Evolutionary conservation across 2,329 filamentous ascomycete genomes (phyloP), one percentile per base, ranked within the genome.

Genomic region (Aspergillus tanneri): DNA sequence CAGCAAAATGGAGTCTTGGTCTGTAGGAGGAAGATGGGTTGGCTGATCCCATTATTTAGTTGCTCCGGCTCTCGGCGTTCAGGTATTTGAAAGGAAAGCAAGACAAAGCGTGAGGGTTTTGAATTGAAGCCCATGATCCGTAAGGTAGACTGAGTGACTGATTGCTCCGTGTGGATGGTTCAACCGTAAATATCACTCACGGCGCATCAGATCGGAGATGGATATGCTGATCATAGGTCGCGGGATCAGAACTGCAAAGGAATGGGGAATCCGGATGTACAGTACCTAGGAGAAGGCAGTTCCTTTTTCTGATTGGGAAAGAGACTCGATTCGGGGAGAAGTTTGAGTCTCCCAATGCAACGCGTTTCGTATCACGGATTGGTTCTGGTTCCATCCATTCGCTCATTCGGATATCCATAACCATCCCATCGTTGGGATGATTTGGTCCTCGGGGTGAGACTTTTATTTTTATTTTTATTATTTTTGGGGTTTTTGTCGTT

Each of bases 241-340:
- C 38, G 12, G 39, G 34, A 40, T 38, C 21, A 34, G 25, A 27
- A 23, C 11, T 9, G 22, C 14, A 34, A 8, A 18, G 25, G 14
- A 19, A 43, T 43, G 24, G 19, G 41, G 21, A 12, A 22, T 21
- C n/a, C 24, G 23, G 24, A 32, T 14, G 40, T 32, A 9, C n/a
- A n/a, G n/a, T n/a, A n/a, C n/a, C n/a, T n/a, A n/a, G n/a, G n/a
- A n/a, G n/a, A n/a, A n/a, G 32, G 34, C n/a, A 34, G 9, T 40
- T 39, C 23, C 44, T 40, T 30, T 41, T 47, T 36, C 49, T 39
- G 34, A 51, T 51, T 51, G 30, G 39, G 43, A 50, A 46, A 46
- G 34, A 16, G 27, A 25, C 11, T 24, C 23, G 14, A 16, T 19
- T 16, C 16, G 19, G 14, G 14, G n/a, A n/a, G n/a, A n/a, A n/a